Percentiles rank a stretch among this genome's conserved stretches.
Conservation (phyloP, 2,329 filamentous ascomycete species). For the Fusarium brachygibbosum region DNA sequence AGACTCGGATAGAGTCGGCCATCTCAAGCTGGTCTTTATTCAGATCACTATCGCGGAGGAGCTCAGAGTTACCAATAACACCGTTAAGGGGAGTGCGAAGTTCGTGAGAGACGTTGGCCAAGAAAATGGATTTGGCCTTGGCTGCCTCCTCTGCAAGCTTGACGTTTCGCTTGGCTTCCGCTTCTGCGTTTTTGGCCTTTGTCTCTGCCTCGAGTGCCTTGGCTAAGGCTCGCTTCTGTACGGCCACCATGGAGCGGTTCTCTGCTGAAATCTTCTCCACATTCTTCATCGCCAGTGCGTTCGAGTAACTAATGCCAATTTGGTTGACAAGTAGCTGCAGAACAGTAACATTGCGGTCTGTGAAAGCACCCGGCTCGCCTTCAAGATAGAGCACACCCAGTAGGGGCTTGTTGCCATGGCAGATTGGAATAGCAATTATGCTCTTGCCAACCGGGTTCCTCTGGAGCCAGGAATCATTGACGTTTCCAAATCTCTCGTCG, state of each 20-base stretch:
- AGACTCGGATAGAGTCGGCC: slow-evolving; percentile 87
- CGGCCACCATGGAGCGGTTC: slow-evolving; percentile 81
- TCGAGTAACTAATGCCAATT: slow-evolving; percentile 79
- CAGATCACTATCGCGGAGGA: slow-evolving; percentile 81
- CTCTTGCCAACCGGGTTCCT: slow-evolving; percentile 78
- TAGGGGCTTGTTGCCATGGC: slow-evolving; percentile 77
- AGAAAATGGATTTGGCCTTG: slow-evolving; percentile 85
- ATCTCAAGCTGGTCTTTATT: slow-evolving; percentile 85
- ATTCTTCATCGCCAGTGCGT: slow-evolving; percentile 75
- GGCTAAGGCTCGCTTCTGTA: slow-evolving; percentile 79
- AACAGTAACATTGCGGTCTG: slow-evolving; percentile 77
- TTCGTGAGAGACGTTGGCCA: slow-evolving; percentile 85
- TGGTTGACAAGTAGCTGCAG: slow-evolving; percentile 81
- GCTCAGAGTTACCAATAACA: slow-evolving; percentile 89
- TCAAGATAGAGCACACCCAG: slow-evolving; percentile 83
- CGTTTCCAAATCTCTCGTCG: slow-evolving; percentile 84
- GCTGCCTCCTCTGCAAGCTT: slow-evolving; percentile 86
- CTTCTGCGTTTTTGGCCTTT: slow-evolving; percentile 82
- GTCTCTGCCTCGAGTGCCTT: slow-evolving; percentile 80
- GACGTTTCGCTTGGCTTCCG: slow-evolving; percentile 82
- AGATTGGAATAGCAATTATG: slow-evolving; percentile 84
- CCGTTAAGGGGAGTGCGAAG: slow-evolving; percentile 86
- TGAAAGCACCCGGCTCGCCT: slow-evolving; percentile 80
- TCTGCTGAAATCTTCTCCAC: slow-evolving; percentile 83
- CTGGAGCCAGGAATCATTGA: slow-evolving; percentile 76